A percentile compares a stretch with the other conserved stretches of the same genome.
These are phyloP conservation scores for Teunomyces lycoperdinae DNA, from an alignment of 805 yeast species.

Conservation along the genomic window DNA sequence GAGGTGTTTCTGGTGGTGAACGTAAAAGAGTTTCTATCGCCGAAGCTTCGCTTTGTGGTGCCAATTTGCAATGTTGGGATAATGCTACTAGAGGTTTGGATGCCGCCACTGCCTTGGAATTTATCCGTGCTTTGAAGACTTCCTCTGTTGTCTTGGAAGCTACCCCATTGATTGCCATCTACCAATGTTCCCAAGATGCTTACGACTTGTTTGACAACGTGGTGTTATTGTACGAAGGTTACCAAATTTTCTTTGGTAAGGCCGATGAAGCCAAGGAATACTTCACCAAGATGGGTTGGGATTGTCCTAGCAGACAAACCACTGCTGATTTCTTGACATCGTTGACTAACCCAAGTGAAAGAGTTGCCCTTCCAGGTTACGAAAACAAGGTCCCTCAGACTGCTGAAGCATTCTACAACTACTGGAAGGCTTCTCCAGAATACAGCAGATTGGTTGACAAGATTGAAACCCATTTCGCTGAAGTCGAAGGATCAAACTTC, in stretches of 20 bases:
- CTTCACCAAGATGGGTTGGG: slow-evolving; percentile 36
- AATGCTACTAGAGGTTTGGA: slow-evolving; percentile 84
- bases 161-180: slow-evolving; percentile 63
- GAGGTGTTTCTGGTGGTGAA: slow-evolving; percentile 75
- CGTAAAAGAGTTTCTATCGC: slow-evolving; percentile 70
- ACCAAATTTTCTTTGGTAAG: slow-evolving; percentile 60
- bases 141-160: slow-evolving; percentile 51
- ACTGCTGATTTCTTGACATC: slow-evolving; percentile 35
- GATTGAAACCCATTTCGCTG: slow-evolving; percentile 21
- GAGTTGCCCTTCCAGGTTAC: slow-evolving; percentile 34
- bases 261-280: slow-evolving; percentile 46
- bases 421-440: slow-evolving; percentile 29
- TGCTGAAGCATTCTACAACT: slow-evolving; percentile 25
- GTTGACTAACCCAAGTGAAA: slow-evolving; percentile 27
- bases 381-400: slow-evolving; percentile 28
- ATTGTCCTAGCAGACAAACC: slow-evolving; percentile 40
- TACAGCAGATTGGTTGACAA: slow-evolving; percentile 22
- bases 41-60: slow-evolving; percentile 55
- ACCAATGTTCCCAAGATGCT: slow-evolving; percentile 66
- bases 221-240: slow-evolving; percentile 57
- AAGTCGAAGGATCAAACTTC: slow-evolving; percentile 8
- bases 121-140: slow-evolving; percentile 59
- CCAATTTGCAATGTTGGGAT: slow-evolving; percentile 65
- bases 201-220: slow-evolving; percentile 61
- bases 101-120: slow-evolving; percentile 77